These are phyloP conservation scores for Kodamaea kaohsiungensis DNA, from an alignment of 805 yeast species.

Conservation along the genomic window DNA sequence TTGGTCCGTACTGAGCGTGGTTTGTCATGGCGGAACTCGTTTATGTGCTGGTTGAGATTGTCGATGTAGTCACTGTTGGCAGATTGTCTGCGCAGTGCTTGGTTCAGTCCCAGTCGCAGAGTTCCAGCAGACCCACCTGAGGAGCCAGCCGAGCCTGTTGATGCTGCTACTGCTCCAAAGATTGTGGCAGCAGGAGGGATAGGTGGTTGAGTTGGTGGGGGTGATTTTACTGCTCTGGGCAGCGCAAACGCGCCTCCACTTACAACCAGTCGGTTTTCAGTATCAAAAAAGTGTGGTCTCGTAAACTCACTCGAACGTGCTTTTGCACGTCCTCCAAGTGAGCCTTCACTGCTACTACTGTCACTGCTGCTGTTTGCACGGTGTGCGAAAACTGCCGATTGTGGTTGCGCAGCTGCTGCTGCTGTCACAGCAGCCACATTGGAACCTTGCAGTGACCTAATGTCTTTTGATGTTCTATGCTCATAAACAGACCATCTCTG, in stretches of 20 bases:
- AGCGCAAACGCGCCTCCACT: slow-evolving; percentile 9
- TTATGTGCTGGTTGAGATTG: slow-evolving; percentile 10
- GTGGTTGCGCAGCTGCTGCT: slow-evolving; percentile 3
- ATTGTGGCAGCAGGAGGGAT: not conserved
- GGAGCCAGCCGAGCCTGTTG: not conserved
- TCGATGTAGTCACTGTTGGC: slow-evolving; percentile 14
- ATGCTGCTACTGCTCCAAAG: not conserved
- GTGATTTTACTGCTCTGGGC: slow-evolving; percentile 3
- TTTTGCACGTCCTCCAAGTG: not conserved
- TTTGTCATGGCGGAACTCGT: slow-evolving; percentile 16
- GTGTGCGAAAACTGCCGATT: slow-evolving; percentile 5
- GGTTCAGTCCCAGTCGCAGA: slow-evolving; percentile 4
- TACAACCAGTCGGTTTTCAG: slow-evolving; percentile 2
- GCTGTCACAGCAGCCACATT: not conserved
- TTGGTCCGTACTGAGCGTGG: slow-evolving; percentile 12
- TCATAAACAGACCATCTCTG: slow-evolving; percentile 29
- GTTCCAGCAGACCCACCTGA: not conserved
- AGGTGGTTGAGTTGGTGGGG: slow-evolving; percentile 5
- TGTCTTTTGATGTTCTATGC: slow-evolving; percentile 11
- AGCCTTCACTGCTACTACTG: slow-evolving; percentile 5
- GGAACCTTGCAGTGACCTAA: not conserved
- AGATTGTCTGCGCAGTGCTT: slow-evolving; percentile 1
- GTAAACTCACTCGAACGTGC: not conserved
- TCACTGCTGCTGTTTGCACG: not conserved
- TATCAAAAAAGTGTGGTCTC: not conserved